phyloP scores from a whole-genome alignment of 495 filamentous ascomycete genomes.

The Hypoxylon trugodes region DNA sequence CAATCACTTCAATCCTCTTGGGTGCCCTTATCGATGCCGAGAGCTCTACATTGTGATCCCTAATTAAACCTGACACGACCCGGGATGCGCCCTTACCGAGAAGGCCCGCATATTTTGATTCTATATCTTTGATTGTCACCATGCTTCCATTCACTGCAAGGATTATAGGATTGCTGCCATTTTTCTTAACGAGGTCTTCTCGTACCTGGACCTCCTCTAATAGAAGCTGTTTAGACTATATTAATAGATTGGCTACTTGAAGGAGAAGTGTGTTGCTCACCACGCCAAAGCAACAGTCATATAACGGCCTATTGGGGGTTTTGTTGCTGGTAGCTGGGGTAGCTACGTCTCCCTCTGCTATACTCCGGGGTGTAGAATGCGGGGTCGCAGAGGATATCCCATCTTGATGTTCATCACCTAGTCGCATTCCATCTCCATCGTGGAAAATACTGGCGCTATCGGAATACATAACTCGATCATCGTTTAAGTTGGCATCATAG shows the following conservation, averaged over 20 bases:
- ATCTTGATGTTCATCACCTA: background rate
- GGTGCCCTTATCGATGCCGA: constrained; percentile 2
- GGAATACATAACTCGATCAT: background rate
- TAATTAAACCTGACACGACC: background rate
- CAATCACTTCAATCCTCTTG: constrained; percentile 2
- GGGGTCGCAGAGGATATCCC: background rate
- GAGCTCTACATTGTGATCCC: constrained; percentile 4
- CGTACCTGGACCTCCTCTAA: constrained; percentile 1
- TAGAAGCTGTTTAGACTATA: background rate
- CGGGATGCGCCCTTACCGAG: background rate
- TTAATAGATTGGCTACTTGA: background rate
- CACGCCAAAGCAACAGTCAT: constrained; percentile 22
- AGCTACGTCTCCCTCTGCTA: background rate
- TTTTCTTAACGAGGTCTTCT: background rate
- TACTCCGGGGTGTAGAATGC: background rate
- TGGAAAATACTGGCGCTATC: background rate
- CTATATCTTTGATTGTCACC: background rate
- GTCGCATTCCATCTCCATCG: background rate
- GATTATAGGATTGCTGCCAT: background rate
- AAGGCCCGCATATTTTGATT: constrained; percentile 3
- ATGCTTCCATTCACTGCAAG: constrained; percentile 4
- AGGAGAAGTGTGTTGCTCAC: background rate
- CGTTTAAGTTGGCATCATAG: background rate
- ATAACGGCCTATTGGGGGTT: background rate
- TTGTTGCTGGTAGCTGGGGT: background rate